A percentile compares a stretch with the other conserved stretches of the same genome.
These are phyloP conservation scores for Colletotrichum neosansevieriae DNA, from an alignment of 2,329 filamentous ascomycete genomes.

Conservation along the genomic window DNA sequence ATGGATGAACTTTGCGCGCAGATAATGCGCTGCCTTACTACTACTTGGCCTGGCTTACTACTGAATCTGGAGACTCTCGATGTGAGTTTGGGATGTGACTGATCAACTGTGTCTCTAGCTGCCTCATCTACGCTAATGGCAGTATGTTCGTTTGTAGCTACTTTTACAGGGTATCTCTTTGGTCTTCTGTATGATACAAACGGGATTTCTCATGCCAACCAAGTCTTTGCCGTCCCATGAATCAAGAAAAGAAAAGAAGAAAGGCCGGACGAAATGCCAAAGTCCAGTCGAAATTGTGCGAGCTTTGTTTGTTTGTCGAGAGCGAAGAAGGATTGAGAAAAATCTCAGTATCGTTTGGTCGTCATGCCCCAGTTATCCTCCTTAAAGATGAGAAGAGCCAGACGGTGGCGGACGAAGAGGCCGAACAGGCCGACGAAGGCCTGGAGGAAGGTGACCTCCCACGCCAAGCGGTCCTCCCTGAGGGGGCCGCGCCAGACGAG, in stretches of 20 bases:
- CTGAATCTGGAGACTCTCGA: too few species aligned
- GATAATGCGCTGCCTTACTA: too few species aligned
- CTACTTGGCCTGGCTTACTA: too few species aligned
- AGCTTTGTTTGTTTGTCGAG: too few species aligned
- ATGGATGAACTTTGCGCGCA: too few species aligned
- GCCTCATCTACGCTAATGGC: neutral
- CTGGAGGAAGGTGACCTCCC: conserved; percentile 86
- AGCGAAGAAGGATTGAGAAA: neutral
- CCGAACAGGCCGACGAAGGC: conserved; percentile 81
- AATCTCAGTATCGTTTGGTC: conserved; percentile 36
- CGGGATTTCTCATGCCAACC: neutral
- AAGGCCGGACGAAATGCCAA: neutral
- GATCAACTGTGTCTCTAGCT: neutral
- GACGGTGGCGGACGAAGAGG: conserved; percentile 84
- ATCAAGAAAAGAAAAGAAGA: neutral
- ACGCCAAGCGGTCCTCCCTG: conserved; percentile 85
- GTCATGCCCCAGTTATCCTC: conserved; percentile 78
- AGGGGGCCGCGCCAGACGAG: conserved; percentile 94
- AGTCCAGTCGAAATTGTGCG: neutral
- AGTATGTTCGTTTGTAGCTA: neutral
- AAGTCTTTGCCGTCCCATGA: conserved; percentile 10
- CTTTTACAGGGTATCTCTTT: conserved; percentile 36
- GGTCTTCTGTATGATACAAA: conserved; percentile 17
- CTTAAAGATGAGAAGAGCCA: conserved; percentile 90
- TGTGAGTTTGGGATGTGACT: neutral